A percentile compares a stretch with the other conserved stretches of the same genome.
These are phyloP conservation scores for Podaxis mareebaensis DNA, from an alignment of 768 basidiomycete species.

Conservation along the genomic window DNA sequence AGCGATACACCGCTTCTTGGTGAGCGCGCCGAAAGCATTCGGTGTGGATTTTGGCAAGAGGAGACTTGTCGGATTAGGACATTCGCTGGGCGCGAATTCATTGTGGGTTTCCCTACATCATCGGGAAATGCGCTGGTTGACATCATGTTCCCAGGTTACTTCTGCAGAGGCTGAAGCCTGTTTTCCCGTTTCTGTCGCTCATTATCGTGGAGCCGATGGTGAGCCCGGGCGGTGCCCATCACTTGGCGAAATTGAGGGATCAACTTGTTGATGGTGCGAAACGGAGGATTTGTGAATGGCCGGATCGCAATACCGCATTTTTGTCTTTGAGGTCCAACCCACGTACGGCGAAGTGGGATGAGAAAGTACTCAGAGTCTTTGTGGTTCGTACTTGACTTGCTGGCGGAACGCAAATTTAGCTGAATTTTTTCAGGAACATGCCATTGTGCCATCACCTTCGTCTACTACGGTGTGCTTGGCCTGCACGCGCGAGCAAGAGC, in stretches of 20 bases:
- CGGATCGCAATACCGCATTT: conserved; percentile 33
- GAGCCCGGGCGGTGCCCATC: conserved; percentile 46
- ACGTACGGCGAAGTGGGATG: conserved; percentile 50
- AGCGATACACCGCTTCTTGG: conserved; percentile 58
- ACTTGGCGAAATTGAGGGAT: conserved; percentile 40
- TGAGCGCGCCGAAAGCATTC: conserved; percentile 32
- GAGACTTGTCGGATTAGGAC: conserved; percentile 63
- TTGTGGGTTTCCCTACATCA: conserved; percentile 45
- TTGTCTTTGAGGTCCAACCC: conserved; percentile 11
- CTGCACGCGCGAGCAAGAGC: conserved; percentile 65
- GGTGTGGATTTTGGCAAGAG: conserved; percentile 48
- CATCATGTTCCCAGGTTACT: conserved; percentile 41
- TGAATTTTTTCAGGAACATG: conserved; percentile 40
- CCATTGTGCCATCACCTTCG: conserved; percentile 39
- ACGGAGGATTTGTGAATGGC: conserved; percentile 55
- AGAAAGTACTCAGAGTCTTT: conserved; percentile 49
- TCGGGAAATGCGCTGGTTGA: background rate
- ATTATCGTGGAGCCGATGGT: conserved; percentile 69
- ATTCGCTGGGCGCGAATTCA: conserved; percentile 66
- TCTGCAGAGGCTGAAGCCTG: conserved; percentile 48
- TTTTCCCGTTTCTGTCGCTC: conserved; percentile 47
- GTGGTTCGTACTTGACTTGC: conserved; percentile 39
- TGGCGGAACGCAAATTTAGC: background rate
- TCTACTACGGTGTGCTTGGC: conserved; percentile 44
- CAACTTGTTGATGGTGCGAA: conserved; percentile 48